Evolutionary conservation across 2,329 filamentous ascomycete genomes (phyloP).

Genomic region (Claviceps fusiformis): DNA sequence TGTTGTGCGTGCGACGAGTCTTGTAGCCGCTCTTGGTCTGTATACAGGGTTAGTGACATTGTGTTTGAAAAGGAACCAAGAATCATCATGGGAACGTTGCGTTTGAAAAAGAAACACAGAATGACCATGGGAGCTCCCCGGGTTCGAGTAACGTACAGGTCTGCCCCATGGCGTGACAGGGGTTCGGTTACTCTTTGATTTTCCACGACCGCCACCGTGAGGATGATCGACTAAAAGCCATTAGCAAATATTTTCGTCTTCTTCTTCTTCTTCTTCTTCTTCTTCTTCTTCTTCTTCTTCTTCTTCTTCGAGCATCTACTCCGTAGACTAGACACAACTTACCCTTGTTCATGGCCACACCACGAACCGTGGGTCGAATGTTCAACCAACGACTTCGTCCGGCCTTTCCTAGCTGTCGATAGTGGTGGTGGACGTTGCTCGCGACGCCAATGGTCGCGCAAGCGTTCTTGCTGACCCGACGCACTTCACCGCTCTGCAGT

Average conservation of each 20-base stretch:
- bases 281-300: too few species aligned
- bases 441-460: constrained; percentile 90
- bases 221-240: constrained; percentile 69
- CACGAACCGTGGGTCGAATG: constrained; percentile 87
- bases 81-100: background rate
- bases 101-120: background rate
- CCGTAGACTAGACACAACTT: constrained; percentile 15
- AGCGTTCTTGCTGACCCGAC: constrained; percentile 79
- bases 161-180: constrained; percentile 95
- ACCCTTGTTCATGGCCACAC: constrained; percentile 97
- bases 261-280: too few species aligned
- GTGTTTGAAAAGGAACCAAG: background rate
- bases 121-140: background rate
- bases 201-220: constrained; percentile 96
- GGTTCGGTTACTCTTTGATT: constrained; percentile 95
- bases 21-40: constrained; percentile 80
- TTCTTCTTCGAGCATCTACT: background rate
- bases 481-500: constrained; percentile 84
- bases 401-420: constrained; percentile 85
- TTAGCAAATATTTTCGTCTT: background rate
- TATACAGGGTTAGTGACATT: background rate
- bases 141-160: constrained; percentile 52
- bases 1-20: constrained; percentile 75
- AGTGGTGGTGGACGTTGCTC: constrained; percentile 87
- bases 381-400: constrained; percentile 88